These are phyloP conservation scores for Pinus taeda DNA, from an alignment of 75 land plant species.

Conservation along the genomic window DNA sequence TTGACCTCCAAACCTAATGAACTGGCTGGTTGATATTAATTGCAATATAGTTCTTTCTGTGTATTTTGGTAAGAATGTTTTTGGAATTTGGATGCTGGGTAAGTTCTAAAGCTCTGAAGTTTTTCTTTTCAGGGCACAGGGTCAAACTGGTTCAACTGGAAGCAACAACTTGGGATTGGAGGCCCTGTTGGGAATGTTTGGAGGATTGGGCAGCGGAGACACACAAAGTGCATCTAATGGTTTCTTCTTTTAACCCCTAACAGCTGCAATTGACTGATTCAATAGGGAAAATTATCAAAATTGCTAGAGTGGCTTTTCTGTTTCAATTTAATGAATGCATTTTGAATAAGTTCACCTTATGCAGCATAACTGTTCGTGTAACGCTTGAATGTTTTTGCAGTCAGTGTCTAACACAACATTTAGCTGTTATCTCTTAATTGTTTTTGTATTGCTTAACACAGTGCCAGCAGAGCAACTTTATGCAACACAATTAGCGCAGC, in stretches of 20 bases:
- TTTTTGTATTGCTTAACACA: constrained; percentile 18
- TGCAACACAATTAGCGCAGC: constrained; percentile 83
- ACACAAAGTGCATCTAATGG: constrained; percentile 20
- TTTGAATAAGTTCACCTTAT: too few species aligned
- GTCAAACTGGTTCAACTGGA: constrained; percentile 30
- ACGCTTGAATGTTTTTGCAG: too few species aligned
- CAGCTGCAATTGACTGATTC: neutral
- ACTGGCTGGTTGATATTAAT: neutral
- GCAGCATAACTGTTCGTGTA: too few species aligned
- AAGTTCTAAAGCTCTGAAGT: neutral
- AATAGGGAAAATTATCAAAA: too few species aligned
- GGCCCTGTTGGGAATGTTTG: constrained; percentile 40
- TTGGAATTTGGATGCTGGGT: neutral
- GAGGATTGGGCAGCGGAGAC: constrained; percentile 29
- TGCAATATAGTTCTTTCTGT: too few species aligned
- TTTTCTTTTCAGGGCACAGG: constrained; percentile 30
- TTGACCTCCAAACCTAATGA: too few species aligned
- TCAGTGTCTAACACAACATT: neutral
- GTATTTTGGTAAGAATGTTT: too few species aligned
- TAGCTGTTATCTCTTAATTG: neutral
- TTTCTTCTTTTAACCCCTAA: neutral
- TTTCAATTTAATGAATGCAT: too few species aligned
- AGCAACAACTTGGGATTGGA: constrained; percentile 23
- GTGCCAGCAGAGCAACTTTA: constrained; percentile 91
- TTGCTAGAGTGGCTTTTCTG: too few species aligned